Conservation (phyloP, 441 rosid genomes). For the Metrosideros polymorpha region DNA sequence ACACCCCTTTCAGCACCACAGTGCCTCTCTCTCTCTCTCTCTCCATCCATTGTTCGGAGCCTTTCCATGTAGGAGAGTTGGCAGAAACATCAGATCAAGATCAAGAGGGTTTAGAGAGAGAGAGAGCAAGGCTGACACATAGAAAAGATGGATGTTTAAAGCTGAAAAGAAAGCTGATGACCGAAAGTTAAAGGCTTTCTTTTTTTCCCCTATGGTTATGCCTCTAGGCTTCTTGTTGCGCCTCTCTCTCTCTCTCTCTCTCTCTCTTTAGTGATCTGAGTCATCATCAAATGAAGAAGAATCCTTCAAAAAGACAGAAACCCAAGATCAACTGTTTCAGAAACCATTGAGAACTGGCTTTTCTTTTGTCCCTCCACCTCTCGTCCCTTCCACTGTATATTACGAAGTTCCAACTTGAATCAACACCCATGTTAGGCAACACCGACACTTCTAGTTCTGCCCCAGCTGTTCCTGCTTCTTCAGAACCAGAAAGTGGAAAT, state of each 20-base stretch:
- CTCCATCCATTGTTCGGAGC: not conserved
- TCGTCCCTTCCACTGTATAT: not conserved
- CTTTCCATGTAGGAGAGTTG: not conserved
- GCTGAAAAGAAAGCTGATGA: not conserved
- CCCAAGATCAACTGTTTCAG: not conserved
- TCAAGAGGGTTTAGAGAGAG: not conserved
- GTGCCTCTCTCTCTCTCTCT: not conserved
- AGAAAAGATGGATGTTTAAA: not conserved
- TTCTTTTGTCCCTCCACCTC: not conserved
- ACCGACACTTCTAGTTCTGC: not conserved
- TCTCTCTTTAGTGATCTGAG: not conserved
- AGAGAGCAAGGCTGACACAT: not conserved
- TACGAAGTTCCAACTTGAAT: too few relatives aligned
- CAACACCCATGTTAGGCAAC: not conserved
- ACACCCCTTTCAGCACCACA: not conserved
- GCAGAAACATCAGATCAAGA: not conserved
- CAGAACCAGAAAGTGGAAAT: not conserved
- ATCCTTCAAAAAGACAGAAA: not conserved
- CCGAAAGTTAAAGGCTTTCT: not conserved
- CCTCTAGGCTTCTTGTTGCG: not conserved
- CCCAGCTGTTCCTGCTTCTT: not conserved
- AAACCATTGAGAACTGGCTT: not conserved
- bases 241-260: not conserved
- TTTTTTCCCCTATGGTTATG: not conserved
- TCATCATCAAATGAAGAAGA: not conserved